phyloP scores from a whole-genome alignment of 1,284 basidiomycete genomes.

The Leccinum subfulvum region DNA sequence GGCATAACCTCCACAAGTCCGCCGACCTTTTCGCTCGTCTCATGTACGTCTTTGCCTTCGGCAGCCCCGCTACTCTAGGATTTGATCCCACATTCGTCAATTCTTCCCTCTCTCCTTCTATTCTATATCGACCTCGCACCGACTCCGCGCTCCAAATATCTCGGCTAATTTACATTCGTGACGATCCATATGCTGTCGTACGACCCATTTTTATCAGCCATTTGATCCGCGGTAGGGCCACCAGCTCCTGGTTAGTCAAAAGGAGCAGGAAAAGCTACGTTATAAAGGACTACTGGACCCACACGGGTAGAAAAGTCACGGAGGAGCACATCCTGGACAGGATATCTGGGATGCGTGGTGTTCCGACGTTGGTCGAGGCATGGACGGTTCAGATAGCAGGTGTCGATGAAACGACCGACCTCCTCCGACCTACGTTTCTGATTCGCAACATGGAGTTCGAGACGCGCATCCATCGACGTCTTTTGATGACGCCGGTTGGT shows the following conservation, averaged over 20 bases:
- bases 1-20: background rate
- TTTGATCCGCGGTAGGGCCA: background rate
- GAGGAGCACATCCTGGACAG: background rate
- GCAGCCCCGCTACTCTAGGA: background rate
- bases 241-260: background rate
- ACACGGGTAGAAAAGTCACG: background rate
- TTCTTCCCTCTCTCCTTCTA: background rate
- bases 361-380: background rate
- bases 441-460: no score
- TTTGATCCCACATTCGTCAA: background rate
- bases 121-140: background rate
- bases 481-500: no score
- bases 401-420: no score
- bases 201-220: background rate
- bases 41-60: background rate
- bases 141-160: background rate
- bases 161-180: background rate
- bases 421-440: no score
- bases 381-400: background rate
- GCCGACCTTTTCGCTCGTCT: background rate
- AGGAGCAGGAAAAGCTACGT: background rate
- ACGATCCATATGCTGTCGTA: background rate
- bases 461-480: no score
- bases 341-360: background rate
- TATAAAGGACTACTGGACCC: background rate